Evolutionary conservation across 768 basidiomycete genomes (phyloP).

Genomic region (Phaeotremella skinneri): DNA sequence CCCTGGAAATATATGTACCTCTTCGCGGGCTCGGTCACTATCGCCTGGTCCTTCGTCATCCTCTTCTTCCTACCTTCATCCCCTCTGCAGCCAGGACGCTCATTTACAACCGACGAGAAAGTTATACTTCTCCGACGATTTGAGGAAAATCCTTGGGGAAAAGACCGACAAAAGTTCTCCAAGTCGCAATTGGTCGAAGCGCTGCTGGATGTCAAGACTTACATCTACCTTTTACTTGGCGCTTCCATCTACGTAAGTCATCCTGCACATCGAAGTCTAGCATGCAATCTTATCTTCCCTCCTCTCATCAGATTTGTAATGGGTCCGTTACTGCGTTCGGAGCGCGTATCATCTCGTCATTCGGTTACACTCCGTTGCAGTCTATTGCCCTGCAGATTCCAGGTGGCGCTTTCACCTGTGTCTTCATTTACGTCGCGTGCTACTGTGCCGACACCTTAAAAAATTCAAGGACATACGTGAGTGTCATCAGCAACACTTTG

Average conservation of each 20-base stretch:
- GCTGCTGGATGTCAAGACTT: slow-evolving; percentile 48
- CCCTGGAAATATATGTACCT: slow-evolving; percentile 49
- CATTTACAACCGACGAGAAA: slow-evolving; percentile 46
- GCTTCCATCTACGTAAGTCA: slow-evolving; percentile 44
- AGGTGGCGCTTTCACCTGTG: slow-evolving; percentile 50
- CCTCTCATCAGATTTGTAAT: slow-evolving; percentile 36
- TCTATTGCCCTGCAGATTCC: slow-evolving; percentile 48
- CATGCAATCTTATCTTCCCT: neutral
- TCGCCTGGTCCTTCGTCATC: slow-evolving; percentile 48
- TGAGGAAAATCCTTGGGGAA: slow-evolving; percentile 36
- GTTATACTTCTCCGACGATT: slow-evolving; percentile 34
- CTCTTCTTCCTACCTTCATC: slow-evolving; percentile 49
- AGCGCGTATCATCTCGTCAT: slow-evolving; percentile 49
- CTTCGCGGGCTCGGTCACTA: slow-evolving; percentile 50
- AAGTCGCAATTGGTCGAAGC: slow-evolving; percentile 48
- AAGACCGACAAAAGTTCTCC: slow-evolving; percentile 32
- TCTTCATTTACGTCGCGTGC: slow-evolving; percentile 48
- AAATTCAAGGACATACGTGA: slow-evolving; percentile 46
- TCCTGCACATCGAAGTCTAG: neutral
- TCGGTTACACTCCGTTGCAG: slow-evolving; percentile 50
- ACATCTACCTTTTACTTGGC: slow-evolving; percentile 50
- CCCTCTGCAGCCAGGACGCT: slow-evolving; percentile 42
- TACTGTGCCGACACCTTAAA: slow-evolving; percentile 42
- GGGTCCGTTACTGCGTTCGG: slow-evolving; percentile 51
- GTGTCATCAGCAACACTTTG: slow-evolving; percentile 9